A percentile compares a stretch with the other conserved stretches of the same genome.
Conservation (phyloP, 139 green algal genomes). For the Eudorina sp. region DNA sequence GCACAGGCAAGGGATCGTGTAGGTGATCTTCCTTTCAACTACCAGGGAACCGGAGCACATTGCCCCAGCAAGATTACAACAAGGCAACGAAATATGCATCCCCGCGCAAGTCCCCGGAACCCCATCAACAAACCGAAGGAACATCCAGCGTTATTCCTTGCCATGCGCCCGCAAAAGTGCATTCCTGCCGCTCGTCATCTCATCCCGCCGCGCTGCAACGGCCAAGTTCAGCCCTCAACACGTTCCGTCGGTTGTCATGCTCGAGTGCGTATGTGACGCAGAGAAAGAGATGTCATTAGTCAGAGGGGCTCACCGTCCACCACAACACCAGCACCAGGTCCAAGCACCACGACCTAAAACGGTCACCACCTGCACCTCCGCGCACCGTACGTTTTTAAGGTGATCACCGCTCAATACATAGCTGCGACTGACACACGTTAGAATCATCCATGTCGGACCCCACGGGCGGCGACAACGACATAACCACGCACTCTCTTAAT, state of each 20-base stretch:
- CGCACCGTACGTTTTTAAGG: constrained; percentile 20
- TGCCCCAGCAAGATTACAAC: no score
- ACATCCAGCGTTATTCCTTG: constrained; percentile 7
- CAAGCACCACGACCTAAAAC: no score
- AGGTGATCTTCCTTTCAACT: no score
- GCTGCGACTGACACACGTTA: neutral
- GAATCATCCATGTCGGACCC: no score
- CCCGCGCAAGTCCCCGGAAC: neutral
- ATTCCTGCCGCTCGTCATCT: constrained; percentile 18
- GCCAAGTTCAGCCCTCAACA: neutral
- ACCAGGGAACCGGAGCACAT: no score
- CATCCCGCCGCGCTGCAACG: constrained; percentile 28
- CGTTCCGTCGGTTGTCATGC: neutral
- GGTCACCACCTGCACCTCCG: constrained; percentile 31
- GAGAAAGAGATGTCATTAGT: no score
- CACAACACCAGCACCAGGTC: no score
- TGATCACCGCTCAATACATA: constrained; percentile 34
- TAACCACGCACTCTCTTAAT: constrained; percentile 19
- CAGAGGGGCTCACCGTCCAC: no score
- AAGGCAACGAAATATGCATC: neutral
- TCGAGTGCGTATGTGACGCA: constrained; percentile 15
- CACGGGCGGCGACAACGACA: neutral
- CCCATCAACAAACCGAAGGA: neutral
- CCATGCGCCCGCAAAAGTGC: neutral
- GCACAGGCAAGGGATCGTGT: no score